Percentiles rank a stretch among this genome's conserved stretches.
Conservation (phyloP, 805 yeast genomes). For the Candida stauntonica region DNA sequence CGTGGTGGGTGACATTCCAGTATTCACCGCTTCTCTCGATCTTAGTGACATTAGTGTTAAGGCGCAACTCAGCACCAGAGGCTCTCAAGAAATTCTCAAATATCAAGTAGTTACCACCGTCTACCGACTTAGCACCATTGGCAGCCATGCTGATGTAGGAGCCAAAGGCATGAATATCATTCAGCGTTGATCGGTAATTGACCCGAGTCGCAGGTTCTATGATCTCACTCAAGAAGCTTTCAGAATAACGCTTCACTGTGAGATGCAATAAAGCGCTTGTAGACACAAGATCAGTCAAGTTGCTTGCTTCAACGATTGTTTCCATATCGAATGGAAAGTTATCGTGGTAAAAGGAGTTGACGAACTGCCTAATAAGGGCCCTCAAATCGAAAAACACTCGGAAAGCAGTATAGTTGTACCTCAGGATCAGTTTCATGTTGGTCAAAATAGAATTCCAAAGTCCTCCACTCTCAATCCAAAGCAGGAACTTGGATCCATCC, state of each 20-base stretch:
- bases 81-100: conserved; percentile 36
- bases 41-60: conserved; percentile 29
- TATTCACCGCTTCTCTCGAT: conserved; percentile 11
- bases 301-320: not conserved
- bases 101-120: conserved; percentile 43
- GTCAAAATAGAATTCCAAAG: not conserved
- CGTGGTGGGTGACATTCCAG: conserved; percentile 13
- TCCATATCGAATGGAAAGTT: conserved; percentile 34
- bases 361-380: conserved; percentile 27
- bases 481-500: conserved; percentile 32
- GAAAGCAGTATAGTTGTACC: conserved; percentile 30
- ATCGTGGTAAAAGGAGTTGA: conserved; percentile 28
- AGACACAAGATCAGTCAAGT: conserved; percentile 25
- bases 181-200: conserved; percentile 39
- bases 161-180: conserved; percentile 41
- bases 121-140: conserved; percentile 30
- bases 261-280: conserved; percentile 26
- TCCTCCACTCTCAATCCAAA: conserved; percentile 7
- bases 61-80: conserved; percentile 30
- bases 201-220: conserved; percentile 39
- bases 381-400: conserved; percentile 19
- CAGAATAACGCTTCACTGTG: conserved; percentile 26
- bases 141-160: conserved; percentile 38
- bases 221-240: conserved; percentile 28
- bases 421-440: conserved; percentile 24